Evolutionary conservation across 352 stramenopile genomes (phyloP), one percentile per base, ranked within the genome.

Genomic region (Globisporangium echinulatum): DNA sequence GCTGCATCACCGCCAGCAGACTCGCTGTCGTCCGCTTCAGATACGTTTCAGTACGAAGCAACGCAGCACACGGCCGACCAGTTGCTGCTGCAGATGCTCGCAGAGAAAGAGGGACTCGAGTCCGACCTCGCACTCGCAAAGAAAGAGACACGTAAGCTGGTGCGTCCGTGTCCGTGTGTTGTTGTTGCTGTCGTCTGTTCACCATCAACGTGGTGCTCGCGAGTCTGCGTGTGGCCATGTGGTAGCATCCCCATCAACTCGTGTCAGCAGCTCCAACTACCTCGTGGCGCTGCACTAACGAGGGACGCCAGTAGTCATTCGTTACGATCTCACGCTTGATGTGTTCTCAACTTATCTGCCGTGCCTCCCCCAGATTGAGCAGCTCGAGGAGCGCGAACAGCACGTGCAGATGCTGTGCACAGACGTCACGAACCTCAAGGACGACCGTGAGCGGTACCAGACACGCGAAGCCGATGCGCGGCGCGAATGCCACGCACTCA

Each of bases 31-130:
- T 37, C 9, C 15, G 37, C 39, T n/a, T 14, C 46, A 3, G 38
- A 54, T 44, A 65, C 7, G 39, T 49, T 7, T 5, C 5, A 44
- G 10, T 33, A 57, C 1, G 15, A 54, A 4, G 49, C 62, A 25
- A 19, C 49, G 9, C 59, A 59, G 11, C 33, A 66, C 15, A 37
- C 60, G 7, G 69, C 77, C 15, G 77, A 88, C 44, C 74, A 87
- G 38, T 53, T 91, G 38, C 51, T 93, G 25, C 61, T 93, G 36
- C 71, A 88, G 58, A 56, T 88, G 7, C 61, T 93, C 6, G 71
- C 74, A 0, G 84, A 93, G 60, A 93, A 90, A 38, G 79, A 91
- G 6, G 70, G 5, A 57, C 88, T 60, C 1, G 68, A 90, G 56
- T 72, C 65, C 4, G 64, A 79, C 33, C 25, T 82, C 11, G 58